Percentiles rank a stretch among this genome's conserved stretches.
These are phyloP conservation scores for Claviceps purpurea DNA, from an alignment of 2,329 filamentous ascomycete genomes.

Conservation along the genomic window DNA sequence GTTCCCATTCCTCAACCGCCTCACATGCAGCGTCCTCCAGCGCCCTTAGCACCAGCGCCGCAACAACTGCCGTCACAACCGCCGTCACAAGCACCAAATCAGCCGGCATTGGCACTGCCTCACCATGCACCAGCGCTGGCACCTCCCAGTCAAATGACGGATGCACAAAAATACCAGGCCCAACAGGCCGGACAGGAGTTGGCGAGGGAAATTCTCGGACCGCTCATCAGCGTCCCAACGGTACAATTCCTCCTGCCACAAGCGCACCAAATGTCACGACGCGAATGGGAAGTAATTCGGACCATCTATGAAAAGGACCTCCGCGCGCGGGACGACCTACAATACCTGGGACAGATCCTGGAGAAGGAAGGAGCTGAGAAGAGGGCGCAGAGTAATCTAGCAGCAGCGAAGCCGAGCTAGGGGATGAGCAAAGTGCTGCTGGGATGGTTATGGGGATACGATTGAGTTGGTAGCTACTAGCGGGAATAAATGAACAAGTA, in stretches of 20 bases:
- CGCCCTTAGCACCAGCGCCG: neutral
- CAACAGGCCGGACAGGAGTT: conserved; percentile 40
- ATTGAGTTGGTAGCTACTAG: neutral
- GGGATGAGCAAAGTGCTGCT: neutral
- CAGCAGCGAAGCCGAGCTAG: conserved; percentile 2
- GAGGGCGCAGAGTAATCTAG: conserved; percentile 6
- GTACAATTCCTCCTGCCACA: conserved; percentile 58
- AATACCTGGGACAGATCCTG: conserved; percentile 40
- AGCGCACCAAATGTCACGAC: conserved; percentile 52
- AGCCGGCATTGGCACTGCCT: conserved; percentile 1
- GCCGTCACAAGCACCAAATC: neutral
- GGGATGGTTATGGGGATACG: neutral
- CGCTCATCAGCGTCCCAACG: conserved; percentile 48
- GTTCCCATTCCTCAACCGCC: conserved; percentile 23
- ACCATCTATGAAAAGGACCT: conserved; percentile 54
- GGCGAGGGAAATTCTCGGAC: conserved; percentile 51
- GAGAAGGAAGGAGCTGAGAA: conserved; percentile 30
- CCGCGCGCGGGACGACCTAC: conserved; percentile 48
- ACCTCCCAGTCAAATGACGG: conserved; percentile 11
- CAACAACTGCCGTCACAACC: neutral
- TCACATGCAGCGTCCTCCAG: conserved; percentile 10
- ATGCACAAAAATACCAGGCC: conserved; percentile 25
- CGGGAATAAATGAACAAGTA: no score
- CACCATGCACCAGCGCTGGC: conserved; percentile 2
- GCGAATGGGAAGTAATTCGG: conserved; percentile 62